Evolutionary conservation across 2,329 filamentous ascomycete genomes (phyloP).

Genomic region (Dendrostoma leiphaemia): DNA sequence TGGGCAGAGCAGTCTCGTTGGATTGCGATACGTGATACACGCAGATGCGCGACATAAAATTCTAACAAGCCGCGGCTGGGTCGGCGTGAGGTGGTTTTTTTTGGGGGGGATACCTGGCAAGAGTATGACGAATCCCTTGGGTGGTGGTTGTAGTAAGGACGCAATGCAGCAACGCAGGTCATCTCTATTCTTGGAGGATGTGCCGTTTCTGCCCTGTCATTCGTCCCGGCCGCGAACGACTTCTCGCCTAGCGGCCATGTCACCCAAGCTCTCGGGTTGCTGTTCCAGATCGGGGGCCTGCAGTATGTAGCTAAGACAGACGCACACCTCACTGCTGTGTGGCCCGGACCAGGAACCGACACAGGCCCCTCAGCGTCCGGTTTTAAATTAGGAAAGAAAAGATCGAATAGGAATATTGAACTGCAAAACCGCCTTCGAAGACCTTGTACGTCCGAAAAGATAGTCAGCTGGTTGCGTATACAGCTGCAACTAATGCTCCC

Average conservation of each 20-base stretch:
- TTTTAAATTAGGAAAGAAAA: background rate
- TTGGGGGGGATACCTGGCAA: too few relatives aligned
- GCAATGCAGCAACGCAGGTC: background rate
- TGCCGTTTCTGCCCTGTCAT: constrained; percentile 2
- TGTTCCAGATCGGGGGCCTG: constrained; percentile 19
- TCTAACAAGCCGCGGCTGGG: too few relatives aligned
- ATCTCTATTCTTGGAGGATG: background rate
- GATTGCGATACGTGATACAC: too few relatives aligned
- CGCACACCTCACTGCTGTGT: background rate
- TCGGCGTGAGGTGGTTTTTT: too few relatives aligned
- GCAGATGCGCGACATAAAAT: too few relatives aligned
- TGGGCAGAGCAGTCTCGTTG: too few relatives aligned
- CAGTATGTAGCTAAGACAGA: constrained; percentile 14
- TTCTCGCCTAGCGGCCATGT: constrained; percentile 13
- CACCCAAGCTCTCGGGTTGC: constrained; percentile 18
- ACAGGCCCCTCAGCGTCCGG: constrained; percentile 7
- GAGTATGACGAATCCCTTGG: too few relatives aligned
- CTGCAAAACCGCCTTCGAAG: background rate
- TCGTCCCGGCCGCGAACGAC: constrained; percentile 12
- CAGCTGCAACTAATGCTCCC: background rate
- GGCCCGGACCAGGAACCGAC: constrained; percentile 9
- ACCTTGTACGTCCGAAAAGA: background rate
- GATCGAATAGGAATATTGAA: background rate
- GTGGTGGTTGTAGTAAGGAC: too few relatives aligned
- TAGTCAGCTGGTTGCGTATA: background rate